phyloP scores from a whole-genome alignment of 2,329 filamentous ascomycete genomes.

The Cryphonectria parasitica region DNA sequence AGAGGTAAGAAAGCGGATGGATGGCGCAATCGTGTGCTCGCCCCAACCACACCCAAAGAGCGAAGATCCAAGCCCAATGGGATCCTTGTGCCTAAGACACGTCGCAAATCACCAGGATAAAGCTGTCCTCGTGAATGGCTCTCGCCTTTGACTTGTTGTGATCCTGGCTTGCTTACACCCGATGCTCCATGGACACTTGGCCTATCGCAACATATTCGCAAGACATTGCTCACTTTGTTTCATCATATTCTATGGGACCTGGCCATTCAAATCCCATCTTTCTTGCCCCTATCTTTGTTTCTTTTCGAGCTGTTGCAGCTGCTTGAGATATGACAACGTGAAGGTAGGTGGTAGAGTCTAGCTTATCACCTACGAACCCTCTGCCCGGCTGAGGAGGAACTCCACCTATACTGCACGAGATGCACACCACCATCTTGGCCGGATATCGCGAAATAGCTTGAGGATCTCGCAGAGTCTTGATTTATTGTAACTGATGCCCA shows the following conservation, averaged over 20 bases:
- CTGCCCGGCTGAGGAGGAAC: neutral
- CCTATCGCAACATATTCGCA: conserved; percentile 29
- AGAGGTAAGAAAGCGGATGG: conserved; percentile 23
- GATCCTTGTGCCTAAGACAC: conserved; percentile 7
- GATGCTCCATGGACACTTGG: neutral
- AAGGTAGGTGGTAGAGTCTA: neutral
- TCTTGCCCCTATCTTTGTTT: neutral
- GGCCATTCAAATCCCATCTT: neutral
- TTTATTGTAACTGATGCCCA: neutral
- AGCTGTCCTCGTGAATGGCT: conserved; percentile 12
- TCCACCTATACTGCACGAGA: neutral
- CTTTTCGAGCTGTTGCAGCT: too few species aligned
- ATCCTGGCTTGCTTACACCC: conserved; percentile 5
- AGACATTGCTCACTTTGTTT: conserved; percentile 23
- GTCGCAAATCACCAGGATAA: conserved; percentile 7
- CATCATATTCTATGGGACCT: neutral
- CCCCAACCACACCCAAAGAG: conserved; percentile 15
- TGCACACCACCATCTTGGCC: neutral
- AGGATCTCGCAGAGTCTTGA: neutral
- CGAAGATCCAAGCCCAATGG: conserved; percentile 14
- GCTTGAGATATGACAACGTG: neutral
- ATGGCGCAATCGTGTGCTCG: conserved; percentile 26
- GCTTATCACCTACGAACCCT: neutral
- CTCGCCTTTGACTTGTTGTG: conserved; percentile 14
- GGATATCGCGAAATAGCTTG: conserved; percentile 1